Base-by-base conservation (phyloP, 164 flowering plant species). In the Magnolia officinalis region DNA sequence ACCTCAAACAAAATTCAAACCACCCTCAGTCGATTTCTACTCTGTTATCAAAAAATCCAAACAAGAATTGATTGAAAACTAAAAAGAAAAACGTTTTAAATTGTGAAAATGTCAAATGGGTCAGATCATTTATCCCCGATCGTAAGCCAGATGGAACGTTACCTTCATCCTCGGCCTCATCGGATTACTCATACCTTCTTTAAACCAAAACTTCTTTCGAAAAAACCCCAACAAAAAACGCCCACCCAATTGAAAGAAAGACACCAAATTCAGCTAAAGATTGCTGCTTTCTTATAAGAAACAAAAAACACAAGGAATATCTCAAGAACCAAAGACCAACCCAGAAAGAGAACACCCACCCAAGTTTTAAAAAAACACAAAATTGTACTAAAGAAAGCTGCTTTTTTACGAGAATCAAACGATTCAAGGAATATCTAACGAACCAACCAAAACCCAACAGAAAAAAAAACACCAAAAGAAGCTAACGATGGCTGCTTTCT, bases 61-160 rank as follows among this genome's bases (percentile, higher is more conserved):
- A 7, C 9, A 7, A n/a, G 16, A n/a, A 11, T 4, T 37, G 45
- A 37, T 37, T 37, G 45, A 21, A n/a, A 71, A 49, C 2, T 37
- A 37, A 37, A 37, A 5, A 45, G 23, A 19, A 16, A 58, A 24
- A 19, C 29, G 29, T 26, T 26, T 26, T 26, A 26, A n/a, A 74
- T 23, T 19, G 50, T 11, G 10, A n/a, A 23, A 29, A 52, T 23
- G 4, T 11, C 65, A 21, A 20, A 16, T 75, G 72, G 1, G 13
- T 51, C 20, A 19, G 37, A 67, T 67, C 26, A 2, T 21, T 76
- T 82, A 92, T 1, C 97, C 97, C 80, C 97, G 83, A 66, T 92
- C 95, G 61, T 90, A 90, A 67, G 74, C 94, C 81, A 88, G 76
- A 79, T 86, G 61, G 20, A 89, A 76, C 86, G 81, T 79, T 49